phyloP scores from a whole-genome alignment of 371 early-diverging fungal genomes.

The Smittium culicis region DNA sequence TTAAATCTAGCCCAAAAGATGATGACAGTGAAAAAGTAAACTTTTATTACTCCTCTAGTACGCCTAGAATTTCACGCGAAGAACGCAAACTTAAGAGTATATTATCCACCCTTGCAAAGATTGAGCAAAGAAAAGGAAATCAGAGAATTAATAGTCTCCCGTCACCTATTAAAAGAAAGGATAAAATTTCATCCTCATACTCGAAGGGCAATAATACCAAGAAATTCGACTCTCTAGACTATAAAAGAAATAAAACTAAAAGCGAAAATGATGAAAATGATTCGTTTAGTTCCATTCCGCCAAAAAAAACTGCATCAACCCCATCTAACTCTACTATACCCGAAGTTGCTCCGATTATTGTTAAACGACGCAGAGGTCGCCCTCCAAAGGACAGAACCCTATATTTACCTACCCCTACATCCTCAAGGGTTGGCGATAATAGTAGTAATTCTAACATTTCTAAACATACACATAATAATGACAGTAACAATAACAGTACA shows the following conservation, averaged over 20 bases:
- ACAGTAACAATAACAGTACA: too few relatives aligned
- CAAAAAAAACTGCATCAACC: too few relatives aligned
- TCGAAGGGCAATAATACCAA: neutral
- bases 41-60: constrained; percentile 22
- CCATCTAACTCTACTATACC: neutral
- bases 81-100: constrained; percentile 53
- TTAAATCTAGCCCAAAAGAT: neutral
- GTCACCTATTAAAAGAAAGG: neutral
- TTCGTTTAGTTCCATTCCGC: too few relatives aligned
- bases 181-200: neutral
- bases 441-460: too few relatives aligned
- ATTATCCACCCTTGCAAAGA: constrained; percentile 33
- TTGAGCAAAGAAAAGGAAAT: constrained; percentile 19
- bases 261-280: too few relatives aligned
- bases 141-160: neutral
- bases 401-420: too few relatives aligned
- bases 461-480: too few relatives aligned
- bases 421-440: too few relatives aligned
- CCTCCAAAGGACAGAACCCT: neutral
- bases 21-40: neutral
- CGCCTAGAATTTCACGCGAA: constrained; percentile 40
- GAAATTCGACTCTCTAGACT: neutral
- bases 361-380: neutral
- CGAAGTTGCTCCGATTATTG: neutral
- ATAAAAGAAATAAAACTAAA: neutral